Base-by-base conservation (phyloP, 208 protist genomes). In the Trypanosoma vivax region DNA sequence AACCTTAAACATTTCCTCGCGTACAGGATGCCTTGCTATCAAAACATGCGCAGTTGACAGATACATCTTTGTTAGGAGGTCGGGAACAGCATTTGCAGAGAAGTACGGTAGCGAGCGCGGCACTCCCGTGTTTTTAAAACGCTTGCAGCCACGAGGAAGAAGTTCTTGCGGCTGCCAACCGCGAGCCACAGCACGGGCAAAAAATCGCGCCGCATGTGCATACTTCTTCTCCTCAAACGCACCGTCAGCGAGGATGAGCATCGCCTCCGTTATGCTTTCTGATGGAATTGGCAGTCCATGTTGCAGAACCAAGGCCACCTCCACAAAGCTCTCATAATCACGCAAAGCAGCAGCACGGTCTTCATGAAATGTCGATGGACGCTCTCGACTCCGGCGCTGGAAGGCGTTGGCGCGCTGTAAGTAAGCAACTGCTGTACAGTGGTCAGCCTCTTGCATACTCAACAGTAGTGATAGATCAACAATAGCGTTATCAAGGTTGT, bases 1-100 rank as follows among this genome's bases (percentile, higher is more conserved):
- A 23, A 88, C 65, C 40, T 83, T 83, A 47, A 94, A 91, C 70
- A 86, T 76, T 18, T 94, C 87, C 46, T 88, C 79, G 13, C 48
- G 41, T 14, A 71, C 40, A 2, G 79, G 79, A 40, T 76, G 54
- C 23, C 68, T 48, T 28, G 31, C 35, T 48, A 89, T 81, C 18
- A 90, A 73, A 60, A 50, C 60, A 50, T 87, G 72, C 9, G 86
- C 86, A 46, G 88, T 55, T 14, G 79, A 61, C 19, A 89, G 42
- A 55, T 87, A 90, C 71, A 89, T 75, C 57, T 88, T 54, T 79
- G 67, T 56, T 72, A 74, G 60, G 82, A 69, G 43, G 67, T 66
- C 55, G 67, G 65, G 33, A 50, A 42, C 31, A 50, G 33, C 25
- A 18, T 55, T 16, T 53, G 60, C n/a, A 24, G 37, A 11, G 19